These are phyloP conservation scores for Sclerotinia borealis DNA, from an alignment of 2,329 filamentous ascomycete genomes.

Conservation along the genomic window DNA sequence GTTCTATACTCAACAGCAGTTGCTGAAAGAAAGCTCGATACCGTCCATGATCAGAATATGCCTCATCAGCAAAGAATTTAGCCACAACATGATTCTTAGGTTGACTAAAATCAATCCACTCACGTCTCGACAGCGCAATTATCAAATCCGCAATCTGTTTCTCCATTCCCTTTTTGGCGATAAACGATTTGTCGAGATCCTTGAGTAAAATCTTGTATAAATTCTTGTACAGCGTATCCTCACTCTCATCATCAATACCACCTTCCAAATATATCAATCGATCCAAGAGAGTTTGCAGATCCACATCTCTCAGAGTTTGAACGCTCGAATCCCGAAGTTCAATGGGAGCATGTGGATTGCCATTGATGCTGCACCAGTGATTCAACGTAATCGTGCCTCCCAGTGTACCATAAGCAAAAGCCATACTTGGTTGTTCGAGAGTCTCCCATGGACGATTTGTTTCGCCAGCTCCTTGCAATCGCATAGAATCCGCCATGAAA, in stretches of 20 bases:
- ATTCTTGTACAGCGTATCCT: conserved; percentile 52
- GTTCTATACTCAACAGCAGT: conserved; percentile 65
- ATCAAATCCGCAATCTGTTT: conserved; percentile 69
- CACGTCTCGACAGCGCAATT: conserved; percentile 58
- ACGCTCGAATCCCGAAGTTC: conserved; percentile 53
- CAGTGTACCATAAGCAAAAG: conserved; percentile 58
- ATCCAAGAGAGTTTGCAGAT: conserved; percentile 50
- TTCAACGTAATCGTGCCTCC: conserved; percentile 69
- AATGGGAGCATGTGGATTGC: conserved; percentile 49
- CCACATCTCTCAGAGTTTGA: conserved; percentile 51
- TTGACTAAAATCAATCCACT: conserved; percentile 69
- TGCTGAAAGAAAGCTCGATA: conserved; percentile 70
- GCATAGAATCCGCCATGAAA: conserved; percentile 22
- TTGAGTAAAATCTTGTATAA: conserved; percentile 64
- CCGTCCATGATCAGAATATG: conserved; percentile 43
- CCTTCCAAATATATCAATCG: conserved; percentile 53
- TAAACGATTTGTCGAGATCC: conserved; percentile 57
- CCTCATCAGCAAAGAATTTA: conserved; percentile 59
- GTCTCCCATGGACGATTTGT: conserved; percentile 55
- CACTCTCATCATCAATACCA: conserved; percentile 50
- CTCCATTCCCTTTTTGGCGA: conserved; percentile 58
- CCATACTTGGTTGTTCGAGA: conserved; percentile 67
- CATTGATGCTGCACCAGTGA: conserved; percentile 57
- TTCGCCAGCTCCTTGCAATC: conserved; percentile 19
- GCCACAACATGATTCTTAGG: conserved; percentile 68